A percentile compares a stretch with the other conserved stretches of the same genome.
phyloP scores from a whole-genome alignment of 176 grass and related monocot species.

The Tillandsia leiboldiana region DNA sequence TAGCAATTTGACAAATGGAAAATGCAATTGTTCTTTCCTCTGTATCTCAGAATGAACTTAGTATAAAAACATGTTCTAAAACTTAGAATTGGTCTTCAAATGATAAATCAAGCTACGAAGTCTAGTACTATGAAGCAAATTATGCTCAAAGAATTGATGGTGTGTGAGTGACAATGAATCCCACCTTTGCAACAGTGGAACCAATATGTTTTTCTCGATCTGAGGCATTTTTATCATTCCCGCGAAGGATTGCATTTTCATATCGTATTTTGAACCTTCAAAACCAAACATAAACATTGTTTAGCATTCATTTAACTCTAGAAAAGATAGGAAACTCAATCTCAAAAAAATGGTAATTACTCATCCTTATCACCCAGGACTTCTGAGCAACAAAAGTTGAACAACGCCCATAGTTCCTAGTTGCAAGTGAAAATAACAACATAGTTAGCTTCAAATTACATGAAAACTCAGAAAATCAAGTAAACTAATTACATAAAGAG shows the following conservation, averaged over 20 bases:
- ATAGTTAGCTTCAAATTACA: background rate
- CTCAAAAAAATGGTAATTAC: conserved; percentile 24
- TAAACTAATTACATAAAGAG: background rate
- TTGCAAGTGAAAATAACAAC: conserved; percentile 4
- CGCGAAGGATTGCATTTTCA: conserved; percentile 58
- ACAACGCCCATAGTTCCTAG: conserved; percentile 93
- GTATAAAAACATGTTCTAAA: too few species aligned
- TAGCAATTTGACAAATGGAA: too few species aligned
- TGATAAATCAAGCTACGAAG: too few species aligned
- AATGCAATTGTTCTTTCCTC: too few species aligned
- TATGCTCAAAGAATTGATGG: background rate
- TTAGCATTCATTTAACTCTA: background rate
- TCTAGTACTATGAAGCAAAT: too few species aligned
- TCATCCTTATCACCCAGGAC: conserved; percentile 65
- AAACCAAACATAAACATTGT: conserved; percentile 22
- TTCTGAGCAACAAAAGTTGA: conserved; percentile 77
- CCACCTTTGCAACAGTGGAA: conserved; percentile 67
- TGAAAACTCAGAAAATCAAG: conserved; percentile 6
- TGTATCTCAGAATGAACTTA: too few species aligned
- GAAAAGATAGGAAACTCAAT: background rate
- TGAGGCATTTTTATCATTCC: conserved; percentile 87
- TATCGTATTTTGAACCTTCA: conserved; percentile 61
- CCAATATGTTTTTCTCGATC: conserved; percentile 55
- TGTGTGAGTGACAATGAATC: background rate
- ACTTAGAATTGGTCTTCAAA: too few species aligned